phyloP scores from a whole-genome alignment of 345 rosid species.

The Bruguiera gymnorhiza region DNA sequence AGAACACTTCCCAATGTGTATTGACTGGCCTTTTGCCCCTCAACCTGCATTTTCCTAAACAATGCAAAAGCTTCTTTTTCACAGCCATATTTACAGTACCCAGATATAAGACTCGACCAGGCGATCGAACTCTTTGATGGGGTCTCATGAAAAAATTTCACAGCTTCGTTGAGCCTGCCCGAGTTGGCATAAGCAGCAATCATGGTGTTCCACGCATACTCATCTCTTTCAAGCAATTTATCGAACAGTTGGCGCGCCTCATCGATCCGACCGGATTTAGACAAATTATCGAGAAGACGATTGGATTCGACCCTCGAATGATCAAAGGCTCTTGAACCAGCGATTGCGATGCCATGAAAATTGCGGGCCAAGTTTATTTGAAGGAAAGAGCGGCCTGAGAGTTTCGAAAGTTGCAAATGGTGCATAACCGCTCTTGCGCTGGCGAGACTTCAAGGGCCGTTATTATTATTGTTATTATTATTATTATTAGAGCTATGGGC shows the following conservation, averaged over 20 bases:
- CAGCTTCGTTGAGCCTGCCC: slow-evolving; percentile 62
- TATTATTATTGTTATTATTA: too few species aligned
- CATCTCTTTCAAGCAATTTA: slow-evolving; percentile 58
- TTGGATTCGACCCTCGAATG: slow-evolving; percentile 44
- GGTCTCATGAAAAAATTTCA: slow-evolving; percentile 37
- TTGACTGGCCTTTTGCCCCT: slow-evolving; percentile 53
- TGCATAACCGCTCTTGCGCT: slow-evolving; percentile 14
- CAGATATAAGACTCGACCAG: slow-evolving; percentile 83
- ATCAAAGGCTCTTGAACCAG: neutral
- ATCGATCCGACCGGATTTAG: slow-evolving; percentile 48
- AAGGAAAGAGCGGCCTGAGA: neutral
- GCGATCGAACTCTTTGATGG: slow-evolving; percentile 62
- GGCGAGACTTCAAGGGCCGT: too few species aligned
- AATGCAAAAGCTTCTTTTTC: slow-evolving; percentile 56
- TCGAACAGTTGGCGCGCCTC: slow-evolving; percentile 78
- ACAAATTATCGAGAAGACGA: slow-evolving; percentile 35
- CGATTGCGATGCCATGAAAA: slow-evolving; percentile 21
- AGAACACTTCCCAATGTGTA: slow-evolving; percentile 72
- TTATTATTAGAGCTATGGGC: slow-evolving; percentile 15
- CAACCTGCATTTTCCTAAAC: slow-evolving; percentile 64
- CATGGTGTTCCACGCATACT: slow-evolving; percentile 85
- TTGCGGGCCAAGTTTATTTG: neutral
- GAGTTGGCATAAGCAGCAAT: slow-evolving; percentile 63
- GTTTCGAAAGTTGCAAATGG: slow-evolving; percentile 12
- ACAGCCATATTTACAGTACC: slow-evolving; percentile 48